phyloP scores from a whole-genome alignment of 148 eudicot species.

The Cornus suecica region DNA sequence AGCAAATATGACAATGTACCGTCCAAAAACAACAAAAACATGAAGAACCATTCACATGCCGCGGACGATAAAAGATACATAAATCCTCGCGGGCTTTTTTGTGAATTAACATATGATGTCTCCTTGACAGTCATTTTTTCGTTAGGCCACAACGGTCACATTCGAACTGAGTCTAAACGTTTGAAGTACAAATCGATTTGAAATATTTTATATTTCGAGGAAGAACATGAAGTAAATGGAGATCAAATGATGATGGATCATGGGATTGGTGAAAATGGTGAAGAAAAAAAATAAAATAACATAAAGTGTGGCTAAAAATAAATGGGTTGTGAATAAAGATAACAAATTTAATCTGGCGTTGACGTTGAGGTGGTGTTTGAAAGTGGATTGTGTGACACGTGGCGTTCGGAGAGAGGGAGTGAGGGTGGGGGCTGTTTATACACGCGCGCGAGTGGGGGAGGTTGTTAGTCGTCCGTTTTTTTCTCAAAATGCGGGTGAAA shows the following conservation, averaged over 20 bases:
- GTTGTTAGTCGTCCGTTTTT: neutral
- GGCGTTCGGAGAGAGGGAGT: neutral
- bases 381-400: neutral
- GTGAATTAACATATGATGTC: slow-evolving; percentile 21
- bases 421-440: slow-evolving; percentile 3
- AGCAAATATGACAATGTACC: slow-evolving; percentile 52
- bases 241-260: too few relatives aligned
- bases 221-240: too few relatives aligned
- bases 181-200: too few relatives aligned
- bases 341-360: neutral
- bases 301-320: neutral
- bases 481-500: neutral
- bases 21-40: slow-evolving; percentile 61
- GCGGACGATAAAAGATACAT: slow-evolving; percentile 40
- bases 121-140: slow-evolving; percentile 29
- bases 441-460: neutral
- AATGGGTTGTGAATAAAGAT: too few relatives aligned
- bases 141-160: too few relatives aligned
- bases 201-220: too few relatives aligned
- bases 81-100: slow-evolving; percentile 32
- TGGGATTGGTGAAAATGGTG: neutral
- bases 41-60: slow-evolving; percentile 70
- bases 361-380: neutral
- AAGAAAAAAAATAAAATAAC: too few relatives aligned
- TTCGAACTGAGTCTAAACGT: too few relatives aligned